Conservation (phyloP, 352 stramenopile species). For the Phytophthora vignae region DNA sequence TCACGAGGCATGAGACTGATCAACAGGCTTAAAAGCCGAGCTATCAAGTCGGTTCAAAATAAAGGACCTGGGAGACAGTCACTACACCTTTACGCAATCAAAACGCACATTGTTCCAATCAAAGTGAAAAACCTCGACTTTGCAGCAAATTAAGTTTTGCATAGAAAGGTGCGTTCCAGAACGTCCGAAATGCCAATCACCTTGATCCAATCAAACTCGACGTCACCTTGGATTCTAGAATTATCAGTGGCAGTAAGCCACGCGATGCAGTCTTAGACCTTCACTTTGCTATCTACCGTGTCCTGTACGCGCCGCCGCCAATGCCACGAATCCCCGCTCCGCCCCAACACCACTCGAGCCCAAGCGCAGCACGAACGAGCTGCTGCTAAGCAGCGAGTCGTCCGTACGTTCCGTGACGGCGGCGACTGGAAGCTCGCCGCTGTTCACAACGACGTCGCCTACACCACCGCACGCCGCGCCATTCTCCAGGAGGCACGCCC, state of each 20-base stretch:
- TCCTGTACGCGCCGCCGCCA: no score
- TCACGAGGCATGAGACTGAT: slow-evolving; percentile 22
- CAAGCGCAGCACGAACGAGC: not conserved
- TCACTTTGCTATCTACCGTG: no score
- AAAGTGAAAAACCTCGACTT: not conserved
- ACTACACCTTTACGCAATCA: slow-evolving; percentile 22
- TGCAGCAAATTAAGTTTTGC: not conserved
- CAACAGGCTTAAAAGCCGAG: slow-evolving; percentile 24
- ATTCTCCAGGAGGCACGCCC: not conserved
- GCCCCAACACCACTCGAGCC: no score
- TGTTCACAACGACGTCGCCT: slow-evolving; percentile 1
- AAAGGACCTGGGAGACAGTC: slow-evolving; percentile 40
- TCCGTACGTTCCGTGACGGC: not conserved
- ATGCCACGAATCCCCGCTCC: no score
- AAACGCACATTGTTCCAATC: not conserved
- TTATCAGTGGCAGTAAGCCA: not conserved
- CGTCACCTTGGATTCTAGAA: not conserved
- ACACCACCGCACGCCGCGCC: not conserved
- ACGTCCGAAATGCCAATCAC: not conserved
- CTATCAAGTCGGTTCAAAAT: slow-evolving; percentile 40
- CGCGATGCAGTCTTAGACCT: no score
- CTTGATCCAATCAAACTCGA: not conserved
- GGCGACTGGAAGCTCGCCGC: not conserved
- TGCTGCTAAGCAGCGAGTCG: not conserved
- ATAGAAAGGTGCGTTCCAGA: slow-evolving; percentile 1